Conservation (phyloP, 2,329 filamentous ascomycete genomes). For the Triangularia verruculosa region DNA sequence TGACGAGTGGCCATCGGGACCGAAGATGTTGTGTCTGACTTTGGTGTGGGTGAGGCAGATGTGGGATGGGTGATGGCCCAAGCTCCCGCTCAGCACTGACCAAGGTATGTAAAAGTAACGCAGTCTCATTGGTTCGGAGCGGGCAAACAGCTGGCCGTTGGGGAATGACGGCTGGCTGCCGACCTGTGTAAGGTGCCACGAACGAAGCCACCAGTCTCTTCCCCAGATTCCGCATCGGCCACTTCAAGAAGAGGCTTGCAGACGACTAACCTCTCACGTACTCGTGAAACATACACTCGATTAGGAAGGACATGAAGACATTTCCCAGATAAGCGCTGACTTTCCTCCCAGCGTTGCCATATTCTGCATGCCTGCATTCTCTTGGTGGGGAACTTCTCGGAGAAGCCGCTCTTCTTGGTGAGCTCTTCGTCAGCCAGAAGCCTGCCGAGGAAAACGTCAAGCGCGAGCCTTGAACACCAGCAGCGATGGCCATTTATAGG, state of each 20-base stretch:
- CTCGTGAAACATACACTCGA: background rate
- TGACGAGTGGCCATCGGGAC: background rate
- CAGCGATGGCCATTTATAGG: slow-evolving; percentile 6
- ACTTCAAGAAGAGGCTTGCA: background rate
- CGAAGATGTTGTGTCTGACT: background rate
- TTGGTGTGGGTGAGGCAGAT: background rate
- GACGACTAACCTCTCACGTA: background rate
- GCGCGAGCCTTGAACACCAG: background rate
- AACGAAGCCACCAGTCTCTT: background rate
- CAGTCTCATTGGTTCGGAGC: background rate
- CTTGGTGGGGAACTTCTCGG: background rate
- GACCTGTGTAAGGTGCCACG: background rate
- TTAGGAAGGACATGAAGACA: background rate
- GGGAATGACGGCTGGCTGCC: slow-evolving; percentile 2
- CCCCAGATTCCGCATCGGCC: background rate
- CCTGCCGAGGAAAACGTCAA: background rate
- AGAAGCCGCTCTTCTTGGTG: background rate
- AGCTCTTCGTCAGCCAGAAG: background rate
- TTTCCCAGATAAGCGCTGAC: background rate
- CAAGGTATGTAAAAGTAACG: background rate
- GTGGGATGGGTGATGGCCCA: background rate
- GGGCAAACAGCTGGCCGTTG: slow-evolving; percentile 1
- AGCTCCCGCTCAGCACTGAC: background rate
- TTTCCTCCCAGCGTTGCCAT: background rate
- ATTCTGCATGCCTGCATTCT: background rate